phyloP scores from a whole-genome alignment of 164 flowering plant genomes.

The Tinospora cordifolia region DNA sequence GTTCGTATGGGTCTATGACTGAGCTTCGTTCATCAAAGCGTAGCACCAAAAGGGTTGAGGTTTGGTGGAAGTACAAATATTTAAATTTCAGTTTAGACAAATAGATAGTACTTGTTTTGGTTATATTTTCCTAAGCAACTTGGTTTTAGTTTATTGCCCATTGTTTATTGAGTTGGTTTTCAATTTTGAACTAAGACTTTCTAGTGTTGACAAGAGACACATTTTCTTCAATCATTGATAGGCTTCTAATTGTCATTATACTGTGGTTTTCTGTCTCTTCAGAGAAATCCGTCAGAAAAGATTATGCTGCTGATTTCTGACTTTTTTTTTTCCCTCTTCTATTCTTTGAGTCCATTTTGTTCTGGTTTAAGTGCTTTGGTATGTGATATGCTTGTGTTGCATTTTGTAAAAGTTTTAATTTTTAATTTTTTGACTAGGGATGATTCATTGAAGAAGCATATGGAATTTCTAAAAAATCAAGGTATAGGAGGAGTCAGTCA shows the following conservation, averaged over 20 bases:
- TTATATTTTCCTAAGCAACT: too few species aligned
- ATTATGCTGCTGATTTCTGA: not conserved
- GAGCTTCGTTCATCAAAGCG: not conserved
- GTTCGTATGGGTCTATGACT: not conserved
- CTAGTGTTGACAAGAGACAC: not conserved
- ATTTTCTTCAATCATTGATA: not conserved
- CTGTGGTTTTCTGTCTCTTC: not conserved
- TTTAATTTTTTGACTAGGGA: constrained; percentile 37
- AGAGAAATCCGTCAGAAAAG: too few species aligned
- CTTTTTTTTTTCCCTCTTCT: not conserved
- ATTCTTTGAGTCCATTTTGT: not conserved
- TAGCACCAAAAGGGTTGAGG: not conserved
- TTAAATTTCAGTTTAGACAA: too few species aligned
- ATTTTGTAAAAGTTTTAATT: not conserved
- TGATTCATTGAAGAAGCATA: constrained; percentile 45
- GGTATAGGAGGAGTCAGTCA: constrained; percentile 95
- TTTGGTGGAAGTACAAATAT: not conserved
- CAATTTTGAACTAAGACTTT: not conserved
- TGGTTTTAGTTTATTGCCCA: not conserved
- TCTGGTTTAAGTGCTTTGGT: not conserved
- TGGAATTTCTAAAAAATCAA: constrained; percentile 56
- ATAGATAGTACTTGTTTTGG: too few species aligned
- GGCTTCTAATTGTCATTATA: not conserved
- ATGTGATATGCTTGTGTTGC: not conserved
- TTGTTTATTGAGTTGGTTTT: not conserved